Percentiles rank a stretch among this genome's conserved stretches.
These are phyloP conservation scores for Thalia dealbata DNA, from an alignment of 176 grass and related monocot species.

Conservation along the genomic window DNA sequence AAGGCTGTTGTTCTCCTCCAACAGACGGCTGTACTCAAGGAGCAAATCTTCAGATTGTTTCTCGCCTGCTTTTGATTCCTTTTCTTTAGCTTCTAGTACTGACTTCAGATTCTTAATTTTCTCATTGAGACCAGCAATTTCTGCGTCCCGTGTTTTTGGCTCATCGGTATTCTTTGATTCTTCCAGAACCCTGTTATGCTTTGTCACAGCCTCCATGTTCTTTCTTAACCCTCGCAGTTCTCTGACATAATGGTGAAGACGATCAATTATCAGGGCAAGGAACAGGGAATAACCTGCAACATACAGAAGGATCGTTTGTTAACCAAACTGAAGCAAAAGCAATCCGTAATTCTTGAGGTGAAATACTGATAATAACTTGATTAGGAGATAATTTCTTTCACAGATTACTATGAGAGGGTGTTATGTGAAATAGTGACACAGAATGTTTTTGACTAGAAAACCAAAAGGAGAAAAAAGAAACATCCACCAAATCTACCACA, in stretches of 20 bases:
- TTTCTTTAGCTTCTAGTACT: conserved; percentile 30
- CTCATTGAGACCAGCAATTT: conserved; percentile 44
- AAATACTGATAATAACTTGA: background rate
- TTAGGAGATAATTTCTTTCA: background rate
- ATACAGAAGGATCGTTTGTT: no score
- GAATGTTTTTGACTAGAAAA: background rate
- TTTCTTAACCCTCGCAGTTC: conserved; percentile 3
- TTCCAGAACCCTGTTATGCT: background rate
- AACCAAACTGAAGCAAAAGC: background rate
- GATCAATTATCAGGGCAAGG: conserved; percentile 2
- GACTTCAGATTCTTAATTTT: conserved; percentile 39
- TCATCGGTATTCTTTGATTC: conserved; percentile 22
- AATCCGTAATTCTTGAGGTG: background rate
- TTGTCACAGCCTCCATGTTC: background rate
- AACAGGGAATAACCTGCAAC: conserved; percentile 9
- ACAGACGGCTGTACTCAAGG: conserved; percentile 52
- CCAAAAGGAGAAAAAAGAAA: background rate
- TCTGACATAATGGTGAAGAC: conserved; percentile 6
- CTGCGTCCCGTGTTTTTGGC: conserved; percentile 37
- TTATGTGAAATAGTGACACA: background rate
- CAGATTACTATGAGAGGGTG: background rate
- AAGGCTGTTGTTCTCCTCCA: conserved; percentile 54
- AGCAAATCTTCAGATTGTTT: conserved; percentile 76
- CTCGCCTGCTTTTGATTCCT: conserved; percentile 47
- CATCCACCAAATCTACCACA: no score